Conservation (phyloP, 495 filamentous ascomycete genomes). For the Aspergillus sparsus region DNA sequence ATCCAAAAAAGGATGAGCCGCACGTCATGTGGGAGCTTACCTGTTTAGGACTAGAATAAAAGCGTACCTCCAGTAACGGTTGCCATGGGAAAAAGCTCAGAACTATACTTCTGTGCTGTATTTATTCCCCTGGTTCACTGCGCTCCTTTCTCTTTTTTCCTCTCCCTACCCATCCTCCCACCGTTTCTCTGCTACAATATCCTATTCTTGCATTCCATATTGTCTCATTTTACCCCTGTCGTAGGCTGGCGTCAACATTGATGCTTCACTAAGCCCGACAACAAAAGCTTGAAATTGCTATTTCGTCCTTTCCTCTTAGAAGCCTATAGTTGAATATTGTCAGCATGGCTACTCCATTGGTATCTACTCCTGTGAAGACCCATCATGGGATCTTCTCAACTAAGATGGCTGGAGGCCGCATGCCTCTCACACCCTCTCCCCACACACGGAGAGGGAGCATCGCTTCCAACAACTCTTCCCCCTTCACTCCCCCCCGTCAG, state of each 20-base stretch:
- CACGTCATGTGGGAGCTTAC: conserved; percentile 36
- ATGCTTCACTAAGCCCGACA: conserved; percentile 20
- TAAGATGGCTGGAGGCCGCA: conserved; percentile 89
- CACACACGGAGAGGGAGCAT: conserved; percentile 55
- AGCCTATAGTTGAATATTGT: conserved; percentile 27
- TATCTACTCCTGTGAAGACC: conserved; percentile 91
- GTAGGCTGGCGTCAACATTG: conserved; percentile 20
- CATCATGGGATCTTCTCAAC: conserved; percentile 90
- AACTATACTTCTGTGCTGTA: conserved; percentile 35
- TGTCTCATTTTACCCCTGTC: conserved; percentile 25
- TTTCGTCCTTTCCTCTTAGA: conserved; percentile 18
- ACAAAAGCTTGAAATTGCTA: conserved; percentile 16
- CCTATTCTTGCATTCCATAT: conserved; percentile 24
- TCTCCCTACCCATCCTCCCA: conserved; percentile 15
- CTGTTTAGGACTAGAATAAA: conserved; percentile 27
- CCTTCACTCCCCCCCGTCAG: conserved; percentile 76
- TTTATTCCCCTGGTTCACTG: conserved; percentile 38
- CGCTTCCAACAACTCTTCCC: conserved; percentile 59
- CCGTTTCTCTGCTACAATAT: conserved; percentile 26
- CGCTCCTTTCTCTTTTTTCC: conserved; percentile 22
- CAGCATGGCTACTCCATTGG: conserved; percentile 83
- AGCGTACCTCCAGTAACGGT: conserved; percentile 46
- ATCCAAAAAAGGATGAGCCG: conserved; percentile 28
- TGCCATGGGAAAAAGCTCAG: conserved; percentile 35
- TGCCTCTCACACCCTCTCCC: conserved; percentile 92